Evolutionary conservation across 495 filamentous ascomycete genomes (phyloP), one percentile per base, ranked within the genome.

Genomic region (Daldinia grandis): DNA sequence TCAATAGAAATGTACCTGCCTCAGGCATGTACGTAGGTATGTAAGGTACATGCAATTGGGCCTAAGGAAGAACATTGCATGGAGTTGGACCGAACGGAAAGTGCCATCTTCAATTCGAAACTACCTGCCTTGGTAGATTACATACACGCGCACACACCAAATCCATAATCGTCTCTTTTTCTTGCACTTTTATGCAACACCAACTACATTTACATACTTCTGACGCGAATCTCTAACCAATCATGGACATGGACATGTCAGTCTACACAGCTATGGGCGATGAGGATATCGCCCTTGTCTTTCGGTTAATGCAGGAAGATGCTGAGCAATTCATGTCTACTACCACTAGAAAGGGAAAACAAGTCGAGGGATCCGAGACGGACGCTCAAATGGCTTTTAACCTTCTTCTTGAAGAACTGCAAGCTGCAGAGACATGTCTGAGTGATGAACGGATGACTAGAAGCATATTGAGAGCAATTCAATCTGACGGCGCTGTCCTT

Each of bases 331-430:
- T 78, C 12, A 17, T 63, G 28, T 38, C 64, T 12, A 9, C n/a
- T 27, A 69, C 40, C n/a, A 81, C 75, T 51, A 76, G 76, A 25
- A 81, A 78, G 56, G 79, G 76, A 21, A 80, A 83, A 47, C 58
- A 74, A 15, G 27, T 24, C 4, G 76, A 79, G 19, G 76, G 71
- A 7, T 60, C 44, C 1, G 3, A 69, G 7, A 73, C 78, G 7
- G 80, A 83, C 44, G 50, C 44, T 2, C 60, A 80, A 8, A 31
- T 80, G 15, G 76, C 79, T 8, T 17, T 76, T 3, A 50, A 68
- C n/a, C 57, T 77, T 14, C 77, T 73, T 57, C 56, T 59, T 3
- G 44, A 77, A 33, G 78, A 81, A 14, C 61, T 81, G 7, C 8
- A 71, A 25, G 40, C 25, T 8, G 69, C 55, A 21, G 55, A 54